These are phyloP conservation scores for Ceriops decandra DNA, from an alignment of 345 rosid species.

Conservation along the genomic window DNA sequence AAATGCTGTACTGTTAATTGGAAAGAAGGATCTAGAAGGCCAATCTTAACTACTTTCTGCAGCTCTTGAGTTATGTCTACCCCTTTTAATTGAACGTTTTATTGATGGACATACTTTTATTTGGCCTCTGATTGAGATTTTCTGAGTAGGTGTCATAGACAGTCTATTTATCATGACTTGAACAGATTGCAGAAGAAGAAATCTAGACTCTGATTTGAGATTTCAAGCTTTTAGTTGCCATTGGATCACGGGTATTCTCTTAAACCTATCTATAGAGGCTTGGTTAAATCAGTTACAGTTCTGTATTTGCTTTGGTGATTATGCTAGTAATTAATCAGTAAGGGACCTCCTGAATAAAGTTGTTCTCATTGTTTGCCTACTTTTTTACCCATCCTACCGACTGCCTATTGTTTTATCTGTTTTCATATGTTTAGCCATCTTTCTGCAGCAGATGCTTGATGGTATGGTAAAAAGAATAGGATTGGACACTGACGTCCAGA, in stretches of 20 bases:
- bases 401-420: not conserved
- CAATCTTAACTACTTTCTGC: slow-evolving; percentile 95
- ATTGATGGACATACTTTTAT: not conserved
- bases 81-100: not conserved
- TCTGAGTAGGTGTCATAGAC: too few relatives aligned
- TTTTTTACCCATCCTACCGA: too few relatives aligned
- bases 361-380: too few relatives aligned
- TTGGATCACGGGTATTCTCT: slow-evolving; percentile 75
- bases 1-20: slow-evolving; percentile 76
- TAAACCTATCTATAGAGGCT: not conserved
- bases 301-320: too few relatives aligned
- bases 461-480: slow-evolving; percentile 76
- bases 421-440: slow-evolving; percentile 1
- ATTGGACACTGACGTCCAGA: slow-evolving; percentile 71
- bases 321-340: too few relatives aligned
- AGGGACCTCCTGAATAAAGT: too few relatives aligned
- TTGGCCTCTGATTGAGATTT: not conserved
- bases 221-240: slow-evolving; percentile 80
- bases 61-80: slow-evolving; percentile 61
- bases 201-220: slow-evolving; percentile 69
- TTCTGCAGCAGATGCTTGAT: slow-evolving; percentile 66
- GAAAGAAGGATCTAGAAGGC: slow-evolving; percentile 80
- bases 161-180: too few relatives aligned
- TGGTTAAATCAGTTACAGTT: not conserved
- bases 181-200: slow-evolving; percentile 78